These are phyloP conservation scores for Gastrolobium villosum DNA, from an alignment of 306 rosid species.

Conservation along the genomic window DNA sequence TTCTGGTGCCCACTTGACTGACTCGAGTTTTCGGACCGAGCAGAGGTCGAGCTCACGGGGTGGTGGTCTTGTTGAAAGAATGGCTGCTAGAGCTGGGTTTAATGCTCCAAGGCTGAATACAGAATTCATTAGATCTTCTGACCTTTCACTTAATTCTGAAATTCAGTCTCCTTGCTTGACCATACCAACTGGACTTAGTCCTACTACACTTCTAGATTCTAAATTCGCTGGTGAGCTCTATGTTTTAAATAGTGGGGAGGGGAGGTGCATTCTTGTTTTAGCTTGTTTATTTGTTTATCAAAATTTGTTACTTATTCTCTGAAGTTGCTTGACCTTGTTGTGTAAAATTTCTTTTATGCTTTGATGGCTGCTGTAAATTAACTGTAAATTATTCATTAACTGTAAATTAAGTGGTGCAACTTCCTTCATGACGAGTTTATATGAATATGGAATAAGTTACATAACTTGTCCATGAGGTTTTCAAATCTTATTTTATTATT, in stretches of 20 bases:
- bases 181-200: slow-evolving; percentile 96
- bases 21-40: slow-evolving; percentile 51
- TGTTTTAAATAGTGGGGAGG: not conserved
- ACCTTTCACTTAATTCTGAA: slow-evolving; percentile 67
- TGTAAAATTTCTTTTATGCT: not conserved
- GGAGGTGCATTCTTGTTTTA: not conserved
- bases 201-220: slow-evolving; percentile 91
- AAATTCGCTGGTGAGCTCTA: slow-evolving; percentile 76
- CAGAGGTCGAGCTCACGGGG: slow-evolving; percentile 62
- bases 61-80: slow-evolving; percentile 84
- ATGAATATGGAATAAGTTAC: too few species aligned
- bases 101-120: slow-evolving; percentile 97
- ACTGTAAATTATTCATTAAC: not conserved
- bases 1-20: slow-evolving; percentile 54
- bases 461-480: too few species aligned
- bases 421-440: too few species aligned
- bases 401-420: not conserved
- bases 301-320: slow-evolving; percentile 12
- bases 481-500: slow-evolving; percentile 1
- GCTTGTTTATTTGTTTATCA: slow-evolving; percentile 24
- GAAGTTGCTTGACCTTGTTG: not conserved
- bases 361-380: slow-evolving; percentile 35
- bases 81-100: slow-evolving; percentile 94
- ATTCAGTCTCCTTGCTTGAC: slow-evolving; percentile 80
- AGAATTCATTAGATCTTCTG: slow-evolving; percentile 81